phyloP scores from a whole-genome alignment of 495 filamentous ascomycete genomes.

The Coniosporium apollinis region DNA sequence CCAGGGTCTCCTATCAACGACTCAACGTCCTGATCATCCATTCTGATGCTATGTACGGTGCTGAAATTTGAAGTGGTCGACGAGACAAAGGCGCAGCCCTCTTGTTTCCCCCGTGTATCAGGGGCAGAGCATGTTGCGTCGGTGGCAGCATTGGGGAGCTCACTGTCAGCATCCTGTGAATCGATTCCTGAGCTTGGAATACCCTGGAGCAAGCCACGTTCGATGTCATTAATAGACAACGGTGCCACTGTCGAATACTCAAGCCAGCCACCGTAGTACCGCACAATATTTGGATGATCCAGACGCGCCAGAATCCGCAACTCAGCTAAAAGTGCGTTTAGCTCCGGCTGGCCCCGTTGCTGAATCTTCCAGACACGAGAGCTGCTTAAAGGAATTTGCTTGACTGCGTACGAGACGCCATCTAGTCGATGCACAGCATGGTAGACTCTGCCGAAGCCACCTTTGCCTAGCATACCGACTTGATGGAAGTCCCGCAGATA shows the following conservation, averaged over 20 bases:
- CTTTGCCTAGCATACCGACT: conserved; percentile 22
- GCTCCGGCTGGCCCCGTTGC: conserved; percentile 12
- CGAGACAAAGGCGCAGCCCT: not conserved
- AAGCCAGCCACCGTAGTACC: conserved; percentile 23
- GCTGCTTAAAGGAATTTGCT: conserved; percentile 22
- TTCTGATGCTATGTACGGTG: too few relatives aligned
- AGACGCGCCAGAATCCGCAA: conserved; percentile 18
- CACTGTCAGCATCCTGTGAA: too few relatives aligned
- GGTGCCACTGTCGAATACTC: conserved; percentile 18
- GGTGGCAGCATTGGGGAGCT: too few relatives aligned
- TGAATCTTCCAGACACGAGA: conserved; percentile 14
- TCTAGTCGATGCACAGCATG: conserved; percentile 23
- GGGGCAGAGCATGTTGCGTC: not conserved
- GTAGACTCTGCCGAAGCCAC: conserved; percentile 29
- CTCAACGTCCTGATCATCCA: too few relatives aligned
- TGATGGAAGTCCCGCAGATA: conserved; percentile 21
- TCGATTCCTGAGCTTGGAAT: too few relatives aligned
- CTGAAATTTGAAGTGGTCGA: too few relatives aligned
- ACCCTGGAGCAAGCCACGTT: too few relatives aligned
- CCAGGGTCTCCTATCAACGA: too few relatives aligned
- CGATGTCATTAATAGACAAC: too few relatives aligned
- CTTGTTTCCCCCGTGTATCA: not conserved
- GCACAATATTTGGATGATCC: conserved; percentile 24
- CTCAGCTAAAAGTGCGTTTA: conserved; percentile 23
- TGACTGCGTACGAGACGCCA: conserved; percentile 25